phyloP scores from a whole-genome alignment of 2,329 filamentous ascomycete species.

The Fusarium xylarioides region DNA sequence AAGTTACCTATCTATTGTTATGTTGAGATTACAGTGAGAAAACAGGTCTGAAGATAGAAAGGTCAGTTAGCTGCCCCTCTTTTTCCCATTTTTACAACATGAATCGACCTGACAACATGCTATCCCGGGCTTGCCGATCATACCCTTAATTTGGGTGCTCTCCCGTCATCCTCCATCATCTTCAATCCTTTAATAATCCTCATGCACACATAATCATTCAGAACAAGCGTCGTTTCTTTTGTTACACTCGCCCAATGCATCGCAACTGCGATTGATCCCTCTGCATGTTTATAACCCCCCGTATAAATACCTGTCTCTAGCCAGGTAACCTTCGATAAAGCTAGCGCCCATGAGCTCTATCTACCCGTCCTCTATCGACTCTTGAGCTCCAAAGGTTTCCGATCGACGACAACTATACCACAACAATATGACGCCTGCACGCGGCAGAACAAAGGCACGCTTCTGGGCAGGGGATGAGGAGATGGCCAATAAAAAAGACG shows the following conservation, averaged over 20 bases:
- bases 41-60: no score
- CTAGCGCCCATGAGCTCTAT: slow-evolving; percentile 28
- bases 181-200: not conserved
- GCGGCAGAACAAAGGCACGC: slow-evolving; percentile 46
- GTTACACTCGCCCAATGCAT: not conserved
- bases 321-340: slow-evolving; percentile 14
- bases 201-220: not conserved
- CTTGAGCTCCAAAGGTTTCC: not conserved
- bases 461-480: slow-evolving; percentile 64
- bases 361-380: slow-evolving; percentile 1
- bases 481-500: slow-evolving; percentile 66
- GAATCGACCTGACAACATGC: no score
- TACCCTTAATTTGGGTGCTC: not conserved
- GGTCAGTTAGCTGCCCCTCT: no score
- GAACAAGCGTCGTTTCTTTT: not conserved
- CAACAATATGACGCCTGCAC: slow-evolving; percentile 50
- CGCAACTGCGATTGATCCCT: slow-evolving; percentile 2
- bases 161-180: slow-evolving; percentile 25
- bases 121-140: no score
- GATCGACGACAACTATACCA: slow-evolving; percentile 1
- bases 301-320: slow-evolving; percentile 5
- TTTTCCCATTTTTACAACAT: no score
- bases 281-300: not conserved
- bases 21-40: no score
- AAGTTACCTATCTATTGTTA: no score